phyloP scores from a whole-genome alignment of 192 early-diverging fungal species.

The Rhizoclosmatium globosum region DNA sequence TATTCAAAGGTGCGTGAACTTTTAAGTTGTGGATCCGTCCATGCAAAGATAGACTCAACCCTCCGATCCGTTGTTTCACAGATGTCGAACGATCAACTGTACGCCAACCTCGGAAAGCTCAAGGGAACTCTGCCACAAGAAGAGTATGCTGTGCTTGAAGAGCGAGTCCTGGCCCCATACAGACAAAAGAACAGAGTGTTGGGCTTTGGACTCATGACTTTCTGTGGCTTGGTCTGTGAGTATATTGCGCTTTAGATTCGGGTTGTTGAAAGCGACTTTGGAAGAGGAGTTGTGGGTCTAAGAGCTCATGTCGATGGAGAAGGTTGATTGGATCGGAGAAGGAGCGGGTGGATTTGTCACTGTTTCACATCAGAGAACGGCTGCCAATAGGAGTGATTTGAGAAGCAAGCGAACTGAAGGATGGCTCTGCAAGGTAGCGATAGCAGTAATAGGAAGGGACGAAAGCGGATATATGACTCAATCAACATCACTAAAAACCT shows the following conservation, averaged over 20 bases:
- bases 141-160: conserved; percentile 9
- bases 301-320: too few species aligned
- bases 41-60: neutral
- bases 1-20: neutral
- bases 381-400: too few species aligned
- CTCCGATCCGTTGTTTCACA: neutral
- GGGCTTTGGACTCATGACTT: conserved; percentile 3
- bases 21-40: neutral
- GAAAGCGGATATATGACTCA: too few species aligned
- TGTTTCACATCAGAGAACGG: too few species aligned
- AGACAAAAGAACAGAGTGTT: conserved; percentile 21
- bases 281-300: too few species aligned
- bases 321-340: too few species aligned
- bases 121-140: conserved; percentile 9
- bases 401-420: too few species aligned
- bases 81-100: conserved; percentile 27
- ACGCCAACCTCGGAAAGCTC: conserved; percentile 18
- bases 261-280: neutral
- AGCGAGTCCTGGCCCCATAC: conserved; percentile 25
- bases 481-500: neutral
- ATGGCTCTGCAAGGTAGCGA: too few species aligned
- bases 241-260: neutral
- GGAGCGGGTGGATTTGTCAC: too few species aligned
- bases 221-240: conserved; percentile 19
- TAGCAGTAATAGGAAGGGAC: too few species aligned